Evolutionary conservation across 2,329 filamentous ascomycete genomes (phyloP).

Genomic region (Chaetomium olivaceum): DNA sequence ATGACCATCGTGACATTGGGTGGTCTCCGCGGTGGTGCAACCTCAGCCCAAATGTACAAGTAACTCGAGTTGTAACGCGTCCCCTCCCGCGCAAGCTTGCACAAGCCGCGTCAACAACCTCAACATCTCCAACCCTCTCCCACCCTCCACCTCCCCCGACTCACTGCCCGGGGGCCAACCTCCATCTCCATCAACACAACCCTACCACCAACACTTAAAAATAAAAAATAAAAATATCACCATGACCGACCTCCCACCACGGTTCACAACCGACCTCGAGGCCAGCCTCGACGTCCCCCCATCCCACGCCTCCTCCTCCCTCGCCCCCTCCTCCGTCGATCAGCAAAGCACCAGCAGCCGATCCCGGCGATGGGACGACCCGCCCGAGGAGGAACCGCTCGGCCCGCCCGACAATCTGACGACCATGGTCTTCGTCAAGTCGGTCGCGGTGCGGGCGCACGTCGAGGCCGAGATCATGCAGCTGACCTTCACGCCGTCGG

Average conservation of each 20-base stretch:
- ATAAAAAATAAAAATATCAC: neutral
- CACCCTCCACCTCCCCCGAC: neutral
- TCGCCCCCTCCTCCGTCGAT: neutral
- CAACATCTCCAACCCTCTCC: neutral
- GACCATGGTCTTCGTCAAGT: slow-evolving; percentile 27
- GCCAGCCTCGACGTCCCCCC: slow-evolving; percentile 8
- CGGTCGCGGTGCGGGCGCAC: neutral
- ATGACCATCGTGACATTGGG: neutral
- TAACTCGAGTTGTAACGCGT: neutral
- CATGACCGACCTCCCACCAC: slow-evolving; percentile 17
- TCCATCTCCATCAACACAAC: neutral
- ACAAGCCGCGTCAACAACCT: neutral
- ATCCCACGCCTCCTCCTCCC: neutral
- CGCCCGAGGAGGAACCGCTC: slow-evolving; percentile 25
- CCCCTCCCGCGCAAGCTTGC: neutral
- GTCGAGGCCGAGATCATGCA: slow-evolving; percentile 17
- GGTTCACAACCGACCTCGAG: slow-evolving; percentile 18
- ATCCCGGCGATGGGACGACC: slow-evolving; percentile 31
- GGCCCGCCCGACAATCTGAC: slow-evolving; percentile 19
- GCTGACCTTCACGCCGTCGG: slow-evolving; percentile 22
- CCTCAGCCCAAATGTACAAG: neutral
- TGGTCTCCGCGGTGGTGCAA: neutral
- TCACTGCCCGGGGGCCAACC: too few species aligned
- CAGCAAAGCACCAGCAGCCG: slow-evolving; percentile 13
- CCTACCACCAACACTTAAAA: too few species aligned